Conservation (phyloP, 2,329 filamentous ascomycete species). For the Lomentospora prolificans region DNA sequence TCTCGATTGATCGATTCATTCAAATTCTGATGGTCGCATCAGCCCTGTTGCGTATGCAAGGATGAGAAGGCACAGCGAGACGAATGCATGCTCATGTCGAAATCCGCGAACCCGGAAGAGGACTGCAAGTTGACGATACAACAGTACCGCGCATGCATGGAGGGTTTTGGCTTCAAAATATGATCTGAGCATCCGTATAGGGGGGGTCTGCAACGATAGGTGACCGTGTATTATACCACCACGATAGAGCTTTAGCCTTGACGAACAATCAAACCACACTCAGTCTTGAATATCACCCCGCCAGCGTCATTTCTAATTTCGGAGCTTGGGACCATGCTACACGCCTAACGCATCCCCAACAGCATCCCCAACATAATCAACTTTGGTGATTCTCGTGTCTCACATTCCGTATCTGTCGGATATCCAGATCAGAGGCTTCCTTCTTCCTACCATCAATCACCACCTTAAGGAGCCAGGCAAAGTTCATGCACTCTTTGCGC, state of each 20-base stretch:
- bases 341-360: too few relatives aligned
- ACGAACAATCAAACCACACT: conserved; percentile 8
- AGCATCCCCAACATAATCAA: too few relatives aligned
- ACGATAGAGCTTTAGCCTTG: conserved; percentile 7
- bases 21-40: not conserved
- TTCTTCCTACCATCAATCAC: conserved; percentile 4
- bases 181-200: conserved; percentile 20
- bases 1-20: too few relatives aligned
- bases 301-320: too few relatives aligned
- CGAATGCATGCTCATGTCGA: conserved; percentile 98
- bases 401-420: not conserved
- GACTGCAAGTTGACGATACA: conserved; percentile 78
- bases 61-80: conserved; percentile 86
- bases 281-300: not conserved
- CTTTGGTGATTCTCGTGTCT: too few relatives aligned
- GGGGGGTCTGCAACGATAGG: conserved; percentile 4
- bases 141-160: conserved; percentile 87
- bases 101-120: conserved; percentile 65
- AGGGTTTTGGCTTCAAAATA: conserved; percentile 77
- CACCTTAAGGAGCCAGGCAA: not conserved
- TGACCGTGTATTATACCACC: conserved; percentile 5
- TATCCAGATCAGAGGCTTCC: not conserved
- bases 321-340: too few relatives aligned
- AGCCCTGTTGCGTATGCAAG: conserved; percentile 98
- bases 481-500: conserved; percentile 1